Evolutionary conservation across 805 yeast genomes (phyloP).

Genomic region (Pichia pseudocactophila): DNA sequence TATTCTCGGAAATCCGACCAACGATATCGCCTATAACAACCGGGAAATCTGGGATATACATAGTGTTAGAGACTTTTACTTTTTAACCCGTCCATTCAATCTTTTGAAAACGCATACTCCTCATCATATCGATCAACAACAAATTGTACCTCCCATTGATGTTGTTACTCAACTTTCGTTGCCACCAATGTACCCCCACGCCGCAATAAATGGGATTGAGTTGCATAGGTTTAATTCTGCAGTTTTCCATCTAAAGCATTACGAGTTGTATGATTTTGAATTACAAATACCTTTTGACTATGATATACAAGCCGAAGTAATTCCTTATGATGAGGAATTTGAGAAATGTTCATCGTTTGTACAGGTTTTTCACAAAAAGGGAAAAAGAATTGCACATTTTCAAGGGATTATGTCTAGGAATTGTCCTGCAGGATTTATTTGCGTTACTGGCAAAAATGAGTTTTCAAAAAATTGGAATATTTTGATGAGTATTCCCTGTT

Average conservation of each 20-base stretch:
- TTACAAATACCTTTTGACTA: conserved; percentile 60
- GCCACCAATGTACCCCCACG: conserved; percentile 83
- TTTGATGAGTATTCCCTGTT: conserved; percentile 64
- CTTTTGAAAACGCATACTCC: conserved; percentile 85
- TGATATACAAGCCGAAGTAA: conserved; percentile 56
- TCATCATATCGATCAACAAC: conserved; percentile 68
- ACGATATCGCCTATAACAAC: conserved; percentile 37
- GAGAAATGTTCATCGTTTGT: conserved; percentile 48
- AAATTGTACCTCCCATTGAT: conserved; percentile 76
- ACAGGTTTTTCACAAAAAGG: conserved; percentile 69
- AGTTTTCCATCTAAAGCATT: conserved; percentile 59
- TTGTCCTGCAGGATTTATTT: conserved; percentile 61
- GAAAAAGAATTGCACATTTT: conserved; percentile 58
- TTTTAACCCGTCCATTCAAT: conserved; percentile 66
- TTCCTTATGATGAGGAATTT: conserved; percentile 29
- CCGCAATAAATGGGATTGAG: conserved; percentile 48
- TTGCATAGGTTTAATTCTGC: conserved; percentile 71
- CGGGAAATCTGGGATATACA: conserved; percentile 28
- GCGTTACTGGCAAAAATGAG: conserved; percentile 7
- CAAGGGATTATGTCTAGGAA: conserved; percentile 74
- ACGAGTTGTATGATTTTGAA: conserved; percentile 74
- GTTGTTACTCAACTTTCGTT: conserved; percentile 67
- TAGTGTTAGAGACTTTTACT: conserved; percentile 36
- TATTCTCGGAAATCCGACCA: conserved; percentile 49
- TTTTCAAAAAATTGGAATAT: conserved; percentile 46